A percentile compares a stretch with the other conserved stretches of the same genome.
phyloP scores from a whole-genome alignment of 202 grass and related monocot genomes.

The Hordeum pubiflorum region DNA sequence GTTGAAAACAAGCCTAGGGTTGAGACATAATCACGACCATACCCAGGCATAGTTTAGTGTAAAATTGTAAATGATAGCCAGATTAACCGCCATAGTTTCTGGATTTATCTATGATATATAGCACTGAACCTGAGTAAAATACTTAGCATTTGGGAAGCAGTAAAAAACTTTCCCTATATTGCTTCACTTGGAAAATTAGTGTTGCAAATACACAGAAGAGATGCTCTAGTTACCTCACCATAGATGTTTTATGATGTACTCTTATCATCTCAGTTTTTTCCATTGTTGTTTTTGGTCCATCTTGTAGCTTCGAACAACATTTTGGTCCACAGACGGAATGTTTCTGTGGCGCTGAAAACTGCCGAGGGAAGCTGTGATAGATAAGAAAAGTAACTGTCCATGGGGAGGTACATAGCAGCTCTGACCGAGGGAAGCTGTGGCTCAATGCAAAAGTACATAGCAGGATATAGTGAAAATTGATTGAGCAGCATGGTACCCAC shows the following conservation, averaged over 20 bases:
- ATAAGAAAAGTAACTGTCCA: background rate
- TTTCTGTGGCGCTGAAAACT: constrained; percentile 30
- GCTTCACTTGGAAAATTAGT: background rate
- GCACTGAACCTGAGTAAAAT: background rate
- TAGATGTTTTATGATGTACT: background rate
- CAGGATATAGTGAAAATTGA: constrained; percentile 1
- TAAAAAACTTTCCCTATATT: background rate
- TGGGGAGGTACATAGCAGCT: constrained; percentile 8
- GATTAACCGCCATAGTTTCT: background rate
- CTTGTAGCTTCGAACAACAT: constrained; percentile 27
- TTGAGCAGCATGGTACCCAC: background rate
- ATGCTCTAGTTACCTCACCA: background rate
- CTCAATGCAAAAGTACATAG: background rate
- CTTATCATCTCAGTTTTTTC: background rate
- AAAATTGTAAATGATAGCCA: background rate
- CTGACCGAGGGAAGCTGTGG: background rate
- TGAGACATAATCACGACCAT: background rate
- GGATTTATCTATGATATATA: background rate
- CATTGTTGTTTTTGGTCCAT: background rate
- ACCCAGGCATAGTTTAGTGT: background rate
- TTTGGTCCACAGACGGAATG: constrained; percentile 31
- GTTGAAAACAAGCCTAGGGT: background rate
- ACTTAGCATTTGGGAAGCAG: background rate
- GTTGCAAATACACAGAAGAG: background rate
- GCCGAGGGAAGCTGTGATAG: constrained; percentile 27